Evolutionary conservation across 805 yeast genomes (phyloP).

Genomic region (Grigorovia yakushimaensis): DNA sequence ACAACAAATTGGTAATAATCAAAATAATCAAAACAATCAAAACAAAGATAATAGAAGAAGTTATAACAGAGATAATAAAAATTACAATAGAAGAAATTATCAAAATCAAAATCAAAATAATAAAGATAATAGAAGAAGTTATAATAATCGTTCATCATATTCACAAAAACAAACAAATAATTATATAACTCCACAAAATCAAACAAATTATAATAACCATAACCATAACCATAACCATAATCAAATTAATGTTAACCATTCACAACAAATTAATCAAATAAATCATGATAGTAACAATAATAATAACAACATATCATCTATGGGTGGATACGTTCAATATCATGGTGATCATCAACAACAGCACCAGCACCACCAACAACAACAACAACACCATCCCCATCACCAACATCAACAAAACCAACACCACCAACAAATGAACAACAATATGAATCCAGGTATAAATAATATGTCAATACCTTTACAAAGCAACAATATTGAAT

Average conservation of each 20-base stretch:
- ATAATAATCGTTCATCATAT: constrained; percentile 5
- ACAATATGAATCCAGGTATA: not conserved
- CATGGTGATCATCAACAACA: constrained; percentile 9
- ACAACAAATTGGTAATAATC: constrained; percentile 47
- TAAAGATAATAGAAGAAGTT: constrained; percentile 7
- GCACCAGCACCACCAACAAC: not conserved
- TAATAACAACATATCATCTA: constrained; percentile 7
- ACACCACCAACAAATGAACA: not conserved
- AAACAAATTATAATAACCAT: constrained; percentile 6
- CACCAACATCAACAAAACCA: not conserved
- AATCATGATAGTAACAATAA: constrained; percentile 8
- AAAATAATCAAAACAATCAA: constrained; percentile 30
- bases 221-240: constrained; percentile 13
- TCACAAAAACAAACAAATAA: constrained; percentile 5
- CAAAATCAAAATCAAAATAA: constrained; percentile 7
- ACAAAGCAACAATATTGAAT: constrained; percentile 9
- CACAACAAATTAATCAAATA: constrained; percentile 6
- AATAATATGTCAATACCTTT: not conserved
- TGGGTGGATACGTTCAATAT: constrained; percentile 28
- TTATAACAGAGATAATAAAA: constrained; percentile 25
- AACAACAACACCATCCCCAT: not conserved
- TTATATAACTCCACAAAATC: constrained; percentile 1
- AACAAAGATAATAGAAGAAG: constrained; percentile 23
- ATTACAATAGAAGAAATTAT: constrained; percentile 9
- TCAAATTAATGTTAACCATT: constrained; percentile 9